A percentile compares a stretch with the other conserved stretches of the same genome.
phyloP scores from a whole-genome alignment of 2,329 filamentous ascomycete species.

The Phyllachora maydis region DNA sequence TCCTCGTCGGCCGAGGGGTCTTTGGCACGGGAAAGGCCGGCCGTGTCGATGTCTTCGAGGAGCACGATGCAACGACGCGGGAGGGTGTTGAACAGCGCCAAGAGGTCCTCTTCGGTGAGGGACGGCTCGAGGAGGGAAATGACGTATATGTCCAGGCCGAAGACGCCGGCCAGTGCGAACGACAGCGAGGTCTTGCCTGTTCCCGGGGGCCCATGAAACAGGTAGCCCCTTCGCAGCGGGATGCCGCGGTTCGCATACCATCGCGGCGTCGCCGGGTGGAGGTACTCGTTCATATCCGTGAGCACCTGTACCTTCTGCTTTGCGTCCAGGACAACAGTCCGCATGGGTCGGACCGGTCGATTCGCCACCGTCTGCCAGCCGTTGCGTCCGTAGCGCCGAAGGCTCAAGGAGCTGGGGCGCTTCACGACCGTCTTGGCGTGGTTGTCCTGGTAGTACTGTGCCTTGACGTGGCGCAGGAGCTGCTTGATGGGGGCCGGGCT shows the following conservation, averaged over 20 bases:
- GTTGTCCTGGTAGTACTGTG: slow-evolving; percentile 27
- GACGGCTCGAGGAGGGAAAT: slow-evolving; percentile 37
- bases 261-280: slow-evolving; percentile 45
- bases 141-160: slow-evolving; percentile 46
- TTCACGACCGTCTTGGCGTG: slow-evolving; percentile 37
- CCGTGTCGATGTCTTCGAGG: slow-evolving; percentile 49
- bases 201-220: slow-evolving; percentile 57
- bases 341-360: slow-evolving; percentile 48
- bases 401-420: slow-evolving; percentile 23
- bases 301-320: slow-evolving; percentile 45
- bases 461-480: slow-evolving; percentile 30
- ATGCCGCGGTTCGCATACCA: slow-evolving; percentile 65
- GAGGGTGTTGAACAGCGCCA: slow-evolving; percentile 34
- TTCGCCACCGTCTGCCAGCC: slow-evolving; percentile 36
- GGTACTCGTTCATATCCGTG: slow-evolving; percentile 56
- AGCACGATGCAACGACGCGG: slow-evolving; percentile 44
- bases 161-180: slow-evolving; percentile 43
- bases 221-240: slow-evolving; percentile 55
- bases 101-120: slow-evolving; percentile 40
- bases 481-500: slow-evolving; percentile 31
- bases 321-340: slow-evolving; percentile 53
- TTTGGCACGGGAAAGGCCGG: slow-evolving; percentile 27
- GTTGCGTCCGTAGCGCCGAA: slow-evolving; percentile 20
- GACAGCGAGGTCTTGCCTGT: slow-evolving; percentile 53
- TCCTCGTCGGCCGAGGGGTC: slow-evolving; percentile 4